Evolutionary conservation across 345 rosid genomes (phyloP).

Genomic region (Gossypium raimondii): DNA sequence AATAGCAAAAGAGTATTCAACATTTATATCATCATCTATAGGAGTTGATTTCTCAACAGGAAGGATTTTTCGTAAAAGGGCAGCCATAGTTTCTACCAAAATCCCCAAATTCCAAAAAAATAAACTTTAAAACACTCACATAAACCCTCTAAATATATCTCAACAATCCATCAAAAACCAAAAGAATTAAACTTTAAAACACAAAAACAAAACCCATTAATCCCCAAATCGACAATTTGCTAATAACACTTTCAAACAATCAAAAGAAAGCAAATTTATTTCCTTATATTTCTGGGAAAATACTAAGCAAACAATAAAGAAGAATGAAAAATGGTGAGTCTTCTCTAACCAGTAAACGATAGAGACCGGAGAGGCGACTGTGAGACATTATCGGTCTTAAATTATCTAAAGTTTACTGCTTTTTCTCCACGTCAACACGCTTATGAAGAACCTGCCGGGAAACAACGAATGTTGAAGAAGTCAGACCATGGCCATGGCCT

Average conservation of each 20-base stretch:
- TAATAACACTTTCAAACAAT: neutral
- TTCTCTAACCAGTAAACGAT: slow-evolving; percentile 10
- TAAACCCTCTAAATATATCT: too few species aligned
- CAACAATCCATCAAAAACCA: neutral
- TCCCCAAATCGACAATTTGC: too few species aligned
- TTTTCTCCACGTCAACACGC: slow-evolving; percentile 32
- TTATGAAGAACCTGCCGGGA: slow-evolving; percentile 8
- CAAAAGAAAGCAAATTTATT: neutral
- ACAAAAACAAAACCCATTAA: neutral
- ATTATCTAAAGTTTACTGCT: neutral
- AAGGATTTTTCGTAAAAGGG: slow-evolving; percentile 46
- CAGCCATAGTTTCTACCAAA: slow-evolving; percentile 32
- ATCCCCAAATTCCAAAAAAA: neutral
- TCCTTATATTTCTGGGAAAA: too few species aligned
- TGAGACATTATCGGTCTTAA: neutral
- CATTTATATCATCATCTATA: slow-evolving; percentile 23
- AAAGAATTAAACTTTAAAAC: neutral
- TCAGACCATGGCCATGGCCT: too few species aligned
- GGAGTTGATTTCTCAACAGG: slow-evolving; percentile 33
- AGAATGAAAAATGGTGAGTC: neutral
- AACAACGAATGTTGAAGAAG: neutral
- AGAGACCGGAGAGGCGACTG: slow-evolving; percentile 4
- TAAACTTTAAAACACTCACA: neutral
- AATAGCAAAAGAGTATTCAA: slow-evolving; percentile 67
- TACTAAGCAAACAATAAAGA: neutral